A percentile compares a stretch with the other conserved stretches of the same genome.
phyloP scores from a whole-genome alignment of 75 land plant species.

The Cupressus sempervirens region DNA sequence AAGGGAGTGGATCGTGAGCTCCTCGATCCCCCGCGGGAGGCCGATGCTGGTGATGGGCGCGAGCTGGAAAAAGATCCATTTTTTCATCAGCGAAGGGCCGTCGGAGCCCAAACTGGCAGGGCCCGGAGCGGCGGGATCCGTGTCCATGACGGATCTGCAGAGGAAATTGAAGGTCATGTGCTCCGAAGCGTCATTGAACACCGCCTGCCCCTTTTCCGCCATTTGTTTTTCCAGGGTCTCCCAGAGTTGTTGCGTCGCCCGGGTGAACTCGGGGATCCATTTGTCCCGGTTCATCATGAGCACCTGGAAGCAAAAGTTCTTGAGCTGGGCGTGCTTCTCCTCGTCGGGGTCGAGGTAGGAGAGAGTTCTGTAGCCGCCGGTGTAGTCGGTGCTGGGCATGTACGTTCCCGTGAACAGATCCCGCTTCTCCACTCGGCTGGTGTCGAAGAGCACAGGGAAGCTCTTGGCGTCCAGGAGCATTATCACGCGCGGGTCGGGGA shows the following conservation, averaged over 20 bases:
- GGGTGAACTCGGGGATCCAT: conserved; percentile 32
- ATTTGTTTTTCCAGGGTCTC: conserved; percentile 24
- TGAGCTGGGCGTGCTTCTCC: conserved; percentile 33
- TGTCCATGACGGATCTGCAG: conserved; percentile 20
- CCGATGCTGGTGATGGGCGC: conserved; percentile 26
- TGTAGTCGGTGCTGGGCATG: conserved; percentile 40
- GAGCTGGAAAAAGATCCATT: conserved; percentile 39
- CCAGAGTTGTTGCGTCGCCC: conserved; percentile 12
- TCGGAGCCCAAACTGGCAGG: conserved; percentile 15
- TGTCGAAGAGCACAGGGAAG: conserved; percentile 50
- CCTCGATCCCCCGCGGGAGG: conserved; percentile 23
- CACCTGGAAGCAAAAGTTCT: conserved; percentile 41
- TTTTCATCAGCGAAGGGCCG: conserved; percentile 12
- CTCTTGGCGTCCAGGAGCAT: conserved; percentile 52
- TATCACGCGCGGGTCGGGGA: conserved; percentile 33
- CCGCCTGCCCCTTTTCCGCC: conserved; percentile 16
- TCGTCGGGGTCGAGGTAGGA: conserved; percentile 60
- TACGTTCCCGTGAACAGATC: conserved; percentile 55
- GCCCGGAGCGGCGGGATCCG: conserved; percentile 22
- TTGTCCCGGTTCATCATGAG: conserved; percentile 16
- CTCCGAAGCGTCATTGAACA: conserved; percentile 10
- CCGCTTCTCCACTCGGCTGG: conserved; percentile 36
- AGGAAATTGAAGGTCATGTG: conserved; percentile 26
- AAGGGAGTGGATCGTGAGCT: conserved; percentile 32
- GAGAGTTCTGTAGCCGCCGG: conserved; percentile 47